Conservation (phyloP, 1,139 yeast genomes). For the Pichiaceae sp. region DNA sequence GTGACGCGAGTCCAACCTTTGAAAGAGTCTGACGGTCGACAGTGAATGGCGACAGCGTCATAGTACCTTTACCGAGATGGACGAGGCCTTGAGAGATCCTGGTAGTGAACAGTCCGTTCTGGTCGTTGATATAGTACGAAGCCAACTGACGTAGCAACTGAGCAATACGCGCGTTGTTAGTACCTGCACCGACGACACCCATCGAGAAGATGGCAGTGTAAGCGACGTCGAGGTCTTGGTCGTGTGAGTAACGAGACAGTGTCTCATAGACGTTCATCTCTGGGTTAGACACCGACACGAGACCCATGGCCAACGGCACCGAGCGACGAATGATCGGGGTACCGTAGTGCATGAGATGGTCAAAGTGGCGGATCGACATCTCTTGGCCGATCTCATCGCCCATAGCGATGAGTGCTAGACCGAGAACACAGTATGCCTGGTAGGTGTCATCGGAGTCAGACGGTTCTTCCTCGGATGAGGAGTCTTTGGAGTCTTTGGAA, state of each 20-base stretch:
- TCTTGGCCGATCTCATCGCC: slow-evolving; percentile 98
- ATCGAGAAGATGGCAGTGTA: slow-evolving; percentile 90
- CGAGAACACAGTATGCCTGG: slow-evolving; percentile 89
- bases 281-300: slow-evolving; percentile 88
- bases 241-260: slow-evolving; percentile 91
- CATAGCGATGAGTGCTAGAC: slow-evolving; percentile 91
- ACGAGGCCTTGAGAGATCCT: slow-evolving; percentile 93
- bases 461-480: slow-evolving; percentile 1
- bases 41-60: slow-evolving; percentile 82
- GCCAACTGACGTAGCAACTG: slow-evolving; percentile 93
- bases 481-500: slow-evolving; percentile 1
- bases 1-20: slow-evolving; percentile 83
- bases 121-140: slow-evolving; percentile 82
- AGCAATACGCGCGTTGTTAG: slow-evolving; percentile 95
- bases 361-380: slow-evolving; percentile 94
- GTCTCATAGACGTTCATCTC: slow-evolving; percentile 98
- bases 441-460: slow-evolving; percentile 44
- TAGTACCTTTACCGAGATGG: slow-evolving; percentile 93
- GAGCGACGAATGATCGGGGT: slow-evolving; percentile 86
- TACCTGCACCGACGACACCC: slow-evolving; percentile 99
- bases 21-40: slow-evolving; percentile 83
- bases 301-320: slow-evolving; percentile 96
- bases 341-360: slow-evolving; percentile 97
- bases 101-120: slow-evolving; percentile 86
- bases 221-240: slow-evolving; percentile 90